These are phyloP conservation scores for Pelargonium fulgidum DNA, from an alignment of 441 rosid species.

Conservation along the genomic window DNA sequence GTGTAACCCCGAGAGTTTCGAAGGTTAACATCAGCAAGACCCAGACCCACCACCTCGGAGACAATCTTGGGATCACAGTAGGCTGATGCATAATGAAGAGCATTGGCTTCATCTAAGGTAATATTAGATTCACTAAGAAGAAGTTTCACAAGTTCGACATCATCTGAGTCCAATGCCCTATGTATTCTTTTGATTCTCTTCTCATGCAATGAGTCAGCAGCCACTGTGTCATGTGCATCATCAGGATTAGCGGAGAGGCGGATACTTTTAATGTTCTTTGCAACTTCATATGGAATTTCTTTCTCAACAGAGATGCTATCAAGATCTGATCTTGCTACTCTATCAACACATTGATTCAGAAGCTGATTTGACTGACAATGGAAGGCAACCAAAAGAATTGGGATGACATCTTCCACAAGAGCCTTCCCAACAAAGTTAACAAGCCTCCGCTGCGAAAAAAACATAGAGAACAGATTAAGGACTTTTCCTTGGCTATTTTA, in stretches of 20 bases:
- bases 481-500: background rate
- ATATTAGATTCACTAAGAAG: constrained; percentile 63
- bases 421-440: constrained; percentile 60
- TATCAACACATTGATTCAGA: constrained; percentile 55
- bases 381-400: constrained; percentile 70
- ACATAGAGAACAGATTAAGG: constrained; percentile 18
- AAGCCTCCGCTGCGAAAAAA: constrained; percentile 60
- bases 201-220: constrained; percentile 32
- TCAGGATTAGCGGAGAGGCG: constrained; percentile 34
- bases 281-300: constrained; percentile 68
- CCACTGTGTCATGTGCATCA: constrained; percentile 19
- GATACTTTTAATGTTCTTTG: constrained; percentile 38
- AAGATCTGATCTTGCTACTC: constrained; percentile 70
- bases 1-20: constrained; percentile 69
- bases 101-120: constrained; percentile 64
- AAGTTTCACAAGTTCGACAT: constrained; percentile 75
- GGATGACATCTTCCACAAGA: constrained; percentile 60
- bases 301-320: constrained; percentile 55
- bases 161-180: constrained; percentile 85
- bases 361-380: constrained; percentile 65
- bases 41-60: constrained; percentile 56
- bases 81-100: constrained; percentile 78
- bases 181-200: constrained; percentile 69
- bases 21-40: constrained; percentile 64
- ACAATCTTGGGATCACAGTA: constrained; percentile 86